Base-by-base conservation (phyloP, 2,329 filamentous ascomycete species). In the Cladophialophora immunda region DNA sequence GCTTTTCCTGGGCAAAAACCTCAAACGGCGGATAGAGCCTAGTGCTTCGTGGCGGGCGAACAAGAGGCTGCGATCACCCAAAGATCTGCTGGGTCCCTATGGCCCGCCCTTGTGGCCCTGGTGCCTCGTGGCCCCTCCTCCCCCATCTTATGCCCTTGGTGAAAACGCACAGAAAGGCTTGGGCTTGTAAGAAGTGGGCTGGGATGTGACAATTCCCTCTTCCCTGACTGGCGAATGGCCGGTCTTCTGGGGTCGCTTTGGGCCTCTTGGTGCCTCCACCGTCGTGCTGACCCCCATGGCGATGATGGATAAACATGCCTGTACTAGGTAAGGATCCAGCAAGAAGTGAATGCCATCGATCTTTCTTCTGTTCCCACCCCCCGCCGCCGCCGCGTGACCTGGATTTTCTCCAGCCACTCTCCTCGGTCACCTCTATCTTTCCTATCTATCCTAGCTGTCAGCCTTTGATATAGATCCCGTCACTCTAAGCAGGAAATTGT, bases 401-500 rank as follows among this genome's bases (percentile, higher is more conserved):
- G 58, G 30, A 2, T 7, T n/a, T 50, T 38, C 47, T 53, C 58
- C 58, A 61, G 17, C 45, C 47, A 53, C 45, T 61, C 45, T 38
- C 19, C 30, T 61, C 45, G 30, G 36, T n/a, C 22, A 8, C 19
- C 41, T 61, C 58, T 61, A 61, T 61, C 58, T 61, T 61, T 32
- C 30, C 58, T 61, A 61, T 61, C 58, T 53, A 13, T 54, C 45
- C 22, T 45, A 30, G 27, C 29, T 32, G 58, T 53, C 58, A 61
- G 58, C 58, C 22, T 53, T 22, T 38, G 32, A 15, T 25, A 36
- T 36, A 36, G 22, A 22, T 6, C 47, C 58, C 29, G n/a, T 38
- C 19, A 13, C 47, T 61, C 19, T 15, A 53, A 38, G 32, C 13
- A 61, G 58, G 52, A 53, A 53, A 32, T 36, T 52, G 58, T 61